phyloP scores from a whole-genome alignment of 176 grass and related monocot species.

The Zizania latifolia region DNA sequence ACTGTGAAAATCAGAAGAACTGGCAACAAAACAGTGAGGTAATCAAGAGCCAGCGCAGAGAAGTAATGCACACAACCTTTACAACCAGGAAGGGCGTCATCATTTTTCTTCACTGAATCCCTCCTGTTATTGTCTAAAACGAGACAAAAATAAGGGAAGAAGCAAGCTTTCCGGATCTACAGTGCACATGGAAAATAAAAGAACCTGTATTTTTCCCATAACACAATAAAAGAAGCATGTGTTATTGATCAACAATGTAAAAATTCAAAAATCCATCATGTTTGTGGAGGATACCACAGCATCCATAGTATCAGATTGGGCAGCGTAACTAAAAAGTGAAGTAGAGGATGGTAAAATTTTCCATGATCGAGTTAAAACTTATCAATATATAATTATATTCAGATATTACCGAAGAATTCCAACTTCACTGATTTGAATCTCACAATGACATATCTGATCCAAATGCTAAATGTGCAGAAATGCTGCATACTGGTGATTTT shows the following conservation, averaged over 20 bases:
- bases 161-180: slow-evolving; percentile 10
- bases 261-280: background rate
- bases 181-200: slow-evolving; percentile 16
- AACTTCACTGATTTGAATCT: no score
- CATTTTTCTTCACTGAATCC: slow-evolving; percentile 47
- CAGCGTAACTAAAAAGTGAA: background rate
- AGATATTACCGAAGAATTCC: no score
- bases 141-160: slow-evolving; percentile 18
- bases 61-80: slow-evolving; percentile 50
- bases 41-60: slow-evolving; percentile 49
- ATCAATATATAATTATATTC: no score
- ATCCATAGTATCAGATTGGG: background rate
- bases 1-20: slow-evolving; percentile 82
- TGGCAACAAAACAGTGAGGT: slow-evolving; percentile 60
- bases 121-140: slow-evolving; percentile 35
- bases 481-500: background rate
- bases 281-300: no score
- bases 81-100: slow-evolving; percentile 25
- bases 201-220: no score
- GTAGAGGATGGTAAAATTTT: background rate
- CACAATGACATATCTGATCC: background rate
- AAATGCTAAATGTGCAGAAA: background rate
- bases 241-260: background rate
- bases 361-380: background rate
- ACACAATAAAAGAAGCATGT: no score